Percentiles rank a stretch among this genome's conserved stretches.
These are phyloP conservation scores for Aphanomyces euteiches DNA, from an alignment of 352 stramenopile genomes.

Conservation along the genomic window DNA sequence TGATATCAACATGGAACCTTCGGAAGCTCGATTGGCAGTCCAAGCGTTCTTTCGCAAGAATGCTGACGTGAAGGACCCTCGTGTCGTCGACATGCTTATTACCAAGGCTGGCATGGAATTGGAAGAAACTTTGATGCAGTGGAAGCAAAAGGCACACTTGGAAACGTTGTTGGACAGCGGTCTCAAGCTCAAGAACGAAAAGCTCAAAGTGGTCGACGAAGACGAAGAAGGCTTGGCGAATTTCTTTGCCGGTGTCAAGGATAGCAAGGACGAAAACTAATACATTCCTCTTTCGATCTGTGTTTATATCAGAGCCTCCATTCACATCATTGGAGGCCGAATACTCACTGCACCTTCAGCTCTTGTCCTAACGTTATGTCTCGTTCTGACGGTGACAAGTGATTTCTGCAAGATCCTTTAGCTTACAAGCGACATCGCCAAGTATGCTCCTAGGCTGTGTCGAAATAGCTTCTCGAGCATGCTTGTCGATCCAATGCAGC, in stretches of 20 bases:
- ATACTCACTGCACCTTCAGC: neutral
- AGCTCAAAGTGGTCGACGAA: conserved; percentile 38
- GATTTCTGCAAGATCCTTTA: too few species aligned
- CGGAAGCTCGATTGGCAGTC: conserved; percentile 83
- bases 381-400: too few species aligned
- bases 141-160: conserved; percentile 97
- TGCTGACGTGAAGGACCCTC: conserved; percentile 90
- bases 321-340: neutral
- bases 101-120: conserved; percentile 98
- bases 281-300: neutral
- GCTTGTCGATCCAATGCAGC: too few species aligned
- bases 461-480: too few species aligned
- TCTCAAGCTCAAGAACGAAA: conserved; percentile 44
- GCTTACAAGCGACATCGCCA: too few species aligned
- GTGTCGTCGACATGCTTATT: conserved; percentile 94
- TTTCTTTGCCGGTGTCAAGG: conserved; percentile 70
- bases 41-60: conserved; percentile 94
- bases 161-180: conserved; percentile 74
- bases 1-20: conserved; percentile 94
- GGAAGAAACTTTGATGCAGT: conserved; percentile 96
- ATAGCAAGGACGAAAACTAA: conserved; percentile 66
- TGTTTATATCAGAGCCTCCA: too few species aligned
- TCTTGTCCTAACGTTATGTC: neutral
- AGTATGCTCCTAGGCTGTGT: too few species aligned
- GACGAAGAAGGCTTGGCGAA: conserved; percentile 68